Percentiles rank a stretch among this genome's conserved stretches.
Conservation (phyloP, 805 yeast genomes). For the Schwanniomyces polymorphus region DNA sequence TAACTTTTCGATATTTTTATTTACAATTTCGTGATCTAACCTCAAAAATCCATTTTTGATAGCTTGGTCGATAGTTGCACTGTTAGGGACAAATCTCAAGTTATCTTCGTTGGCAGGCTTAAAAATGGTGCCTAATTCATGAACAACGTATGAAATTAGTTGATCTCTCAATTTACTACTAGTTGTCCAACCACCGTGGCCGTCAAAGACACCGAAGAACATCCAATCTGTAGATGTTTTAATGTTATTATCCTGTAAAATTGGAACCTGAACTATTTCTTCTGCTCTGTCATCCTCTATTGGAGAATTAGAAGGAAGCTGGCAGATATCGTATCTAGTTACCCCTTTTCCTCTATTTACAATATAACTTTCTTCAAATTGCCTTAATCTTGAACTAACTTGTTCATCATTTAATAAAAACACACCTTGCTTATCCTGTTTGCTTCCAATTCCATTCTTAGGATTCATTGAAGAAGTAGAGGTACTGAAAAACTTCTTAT, state of each 20-base stretch:
- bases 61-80: slow-evolving; percentile 74
- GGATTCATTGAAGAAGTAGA: slow-evolving; percentile 48
- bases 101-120: slow-evolving; percentile 52
- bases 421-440: slow-evolving; percentile 54
- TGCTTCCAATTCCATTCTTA: slow-evolving; percentile 40
- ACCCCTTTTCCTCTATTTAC: slow-evolving; percentile 90
- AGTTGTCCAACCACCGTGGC: slow-evolving; percentile 97
- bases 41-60: slow-evolving; percentile 77
- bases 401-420: slow-evolving; percentile 65
- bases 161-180: slow-evolving; percentile 81
- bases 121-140: slow-evolving; percentile 68
- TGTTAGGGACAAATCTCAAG: slow-evolving; percentile 61
- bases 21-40: slow-evolving; percentile 84
- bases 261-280: slow-evolving; percentile 70
- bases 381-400: slow-evolving; percentile 66
- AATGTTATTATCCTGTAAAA: slow-evolving; percentile 58
- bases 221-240: slow-evolving; percentile 71
- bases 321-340: slow-evolving; percentile 82
- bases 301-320: slow-evolving; percentile 87
- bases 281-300: slow-evolving; percentile 94
- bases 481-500: slow-evolving; percentile 27
- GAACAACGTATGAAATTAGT: slow-evolving; percentile 72
- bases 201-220: slow-evolving; percentile 95
- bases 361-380: slow-evolving; percentile 73
- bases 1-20: slow-evolving; percentile 67